Percentiles rank a stretch among this genome's conserved stretches.
Conservation (phyloP, 139 green algal species). For the Chloropicon primus region DNA sequence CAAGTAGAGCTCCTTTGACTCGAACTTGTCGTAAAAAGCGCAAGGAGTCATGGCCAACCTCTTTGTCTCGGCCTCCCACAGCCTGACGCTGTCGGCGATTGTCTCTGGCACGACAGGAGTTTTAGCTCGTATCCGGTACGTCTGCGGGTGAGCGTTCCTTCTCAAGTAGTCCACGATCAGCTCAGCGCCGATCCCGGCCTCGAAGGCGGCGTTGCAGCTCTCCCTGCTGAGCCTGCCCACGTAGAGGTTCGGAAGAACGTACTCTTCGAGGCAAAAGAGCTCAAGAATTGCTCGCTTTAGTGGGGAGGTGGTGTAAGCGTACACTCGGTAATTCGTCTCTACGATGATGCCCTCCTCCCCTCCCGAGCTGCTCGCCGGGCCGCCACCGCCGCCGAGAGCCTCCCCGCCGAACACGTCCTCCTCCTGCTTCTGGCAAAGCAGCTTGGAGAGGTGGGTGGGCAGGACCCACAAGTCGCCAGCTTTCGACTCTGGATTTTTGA, state of each 20-base stretch:
- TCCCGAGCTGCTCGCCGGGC: background rate
- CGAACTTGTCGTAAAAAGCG: slow-evolving; percentile 49
- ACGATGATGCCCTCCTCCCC: slow-evolving; percentile 58
- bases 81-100: slow-evolving; percentile 56
- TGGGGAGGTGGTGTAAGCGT: slow-evolving; percentile 60
- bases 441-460: background rate
- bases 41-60: slow-evolving; percentile 26
- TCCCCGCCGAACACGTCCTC: slow-evolving; percentile 29
- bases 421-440: slow-evolving; percentile 38
- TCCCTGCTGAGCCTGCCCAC: slow-evolving; percentile 69
- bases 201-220: slow-evolving; percentile 43
- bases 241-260: slow-evolving; percentile 73
- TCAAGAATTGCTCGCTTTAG: slow-evolving; percentile 51
- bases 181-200: slow-evolving; percentile 37
- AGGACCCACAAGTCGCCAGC: background rate
- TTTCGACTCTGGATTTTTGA: slow-evolving; percentile 14
- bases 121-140: slow-evolving; percentile 25
- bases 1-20: slow-evolving; percentile 33
- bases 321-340: slow-evolving; percentile 67
- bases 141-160: slow-evolving; percentile 47
- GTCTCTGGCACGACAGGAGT: slow-evolving; percentile 60
- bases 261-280: slow-evolving; percentile 61
- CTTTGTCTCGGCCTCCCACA: slow-evolving; percentile 60
- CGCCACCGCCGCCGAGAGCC: background rate
- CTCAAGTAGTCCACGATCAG: slow-evolving; percentile 55